phyloP scores from a whole-genome alignment of 177 flowering plant genomes.

The Telopea speciosissima region DNA sequence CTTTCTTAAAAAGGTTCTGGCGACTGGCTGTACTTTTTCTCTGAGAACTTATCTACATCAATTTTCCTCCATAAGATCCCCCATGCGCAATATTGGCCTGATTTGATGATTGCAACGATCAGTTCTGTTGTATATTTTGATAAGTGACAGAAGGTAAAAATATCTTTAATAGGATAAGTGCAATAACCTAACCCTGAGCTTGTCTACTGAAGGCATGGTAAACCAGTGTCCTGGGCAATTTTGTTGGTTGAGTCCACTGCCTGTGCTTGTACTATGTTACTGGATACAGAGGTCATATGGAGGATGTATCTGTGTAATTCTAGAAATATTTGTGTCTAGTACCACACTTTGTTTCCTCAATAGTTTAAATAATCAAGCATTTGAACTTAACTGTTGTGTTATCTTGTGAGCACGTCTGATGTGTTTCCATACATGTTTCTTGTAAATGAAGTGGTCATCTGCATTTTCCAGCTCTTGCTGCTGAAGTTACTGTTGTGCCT shows the following conservation, averaged over 20 bases:
- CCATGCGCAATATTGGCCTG: neutral
- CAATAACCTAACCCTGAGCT: neutral
- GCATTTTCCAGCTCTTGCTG: constrained; percentile 62
- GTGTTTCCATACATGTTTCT: neutral
- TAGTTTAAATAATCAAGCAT: neutral
- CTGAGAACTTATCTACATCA: too few species aligned
- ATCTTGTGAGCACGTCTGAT: neutral
- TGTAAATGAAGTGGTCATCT: constrained; percentile 3
- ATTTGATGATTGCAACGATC: neutral
- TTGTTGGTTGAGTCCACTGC: neutral
- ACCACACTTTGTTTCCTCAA: neutral
- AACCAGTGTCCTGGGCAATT: neutral
- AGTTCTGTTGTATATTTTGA: neutral
- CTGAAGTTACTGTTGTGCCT: constrained; percentile 93
- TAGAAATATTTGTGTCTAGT: neutral
- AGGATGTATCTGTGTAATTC: neutral
- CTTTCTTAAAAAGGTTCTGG: too few species aligned
- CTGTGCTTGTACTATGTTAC: neutral
- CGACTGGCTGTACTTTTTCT: too few species aligned
- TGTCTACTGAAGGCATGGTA: neutral
- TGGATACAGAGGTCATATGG: neutral
- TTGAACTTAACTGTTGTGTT: neutral
- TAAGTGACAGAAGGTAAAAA: neutral
- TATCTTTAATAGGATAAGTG: neutral
- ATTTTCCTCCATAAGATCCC: neutral